Evolutionary conservation across 1,139 yeast species (phyloP).

Genomic region (Kodamaea suecica): DNA sequence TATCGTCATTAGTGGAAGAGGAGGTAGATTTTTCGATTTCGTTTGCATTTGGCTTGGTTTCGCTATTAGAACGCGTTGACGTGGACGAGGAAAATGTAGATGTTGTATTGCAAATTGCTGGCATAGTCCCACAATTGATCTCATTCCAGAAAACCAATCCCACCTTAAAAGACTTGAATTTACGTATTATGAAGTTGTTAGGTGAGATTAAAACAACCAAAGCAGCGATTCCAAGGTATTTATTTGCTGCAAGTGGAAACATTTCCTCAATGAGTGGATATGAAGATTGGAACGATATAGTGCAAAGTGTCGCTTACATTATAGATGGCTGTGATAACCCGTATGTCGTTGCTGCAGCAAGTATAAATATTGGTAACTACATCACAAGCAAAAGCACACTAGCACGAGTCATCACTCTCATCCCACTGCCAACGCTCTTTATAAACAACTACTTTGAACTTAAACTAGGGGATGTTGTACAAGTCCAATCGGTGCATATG

Average conservation of each 20-base stretch:
- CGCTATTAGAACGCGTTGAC: constrained; percentile 5
- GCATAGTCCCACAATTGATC: constrained; percentile 4
- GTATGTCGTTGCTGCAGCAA: constrained; percentile 29
- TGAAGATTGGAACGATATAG: constrained; percentile 16
- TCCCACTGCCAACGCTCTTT: constrained; percentile 16
- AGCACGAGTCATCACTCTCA: constrained; percentile 16
- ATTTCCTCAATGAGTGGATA: constrained; percentile 30
- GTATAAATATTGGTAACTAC: constrained; percentile 37
- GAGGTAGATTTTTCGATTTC: constrained; percentile 3
- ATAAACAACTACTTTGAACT: constrained; percentile 21
- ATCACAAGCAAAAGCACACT: constrained; percentile 22
- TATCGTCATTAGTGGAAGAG: no score
- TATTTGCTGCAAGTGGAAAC: constrained; percentile 38
- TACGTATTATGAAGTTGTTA: constrained; percentile 9
- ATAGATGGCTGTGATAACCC: constrained; percentile 16
- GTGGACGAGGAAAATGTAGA: constrained; percentile 12
- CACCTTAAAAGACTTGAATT: constrained; percentile 4
- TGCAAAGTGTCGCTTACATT: constrained; percentile 10
- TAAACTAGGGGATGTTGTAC: constrained; percentile 35
- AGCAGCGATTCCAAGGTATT: constrained; percentile 9
- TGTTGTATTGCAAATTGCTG: constrained; percentile 3
- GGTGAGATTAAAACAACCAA: constrained; percentile 2
- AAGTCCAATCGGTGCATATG: constrained; percentile 38
- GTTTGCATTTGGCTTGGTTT: constrained; percentile 1
- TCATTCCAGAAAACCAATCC: constrained; percentile 6